Evolutionary conservation across 2,329 filamentous ascomycete genomes (phyloP).

Genomic region (Ophiostoma perfectum): DNA sequence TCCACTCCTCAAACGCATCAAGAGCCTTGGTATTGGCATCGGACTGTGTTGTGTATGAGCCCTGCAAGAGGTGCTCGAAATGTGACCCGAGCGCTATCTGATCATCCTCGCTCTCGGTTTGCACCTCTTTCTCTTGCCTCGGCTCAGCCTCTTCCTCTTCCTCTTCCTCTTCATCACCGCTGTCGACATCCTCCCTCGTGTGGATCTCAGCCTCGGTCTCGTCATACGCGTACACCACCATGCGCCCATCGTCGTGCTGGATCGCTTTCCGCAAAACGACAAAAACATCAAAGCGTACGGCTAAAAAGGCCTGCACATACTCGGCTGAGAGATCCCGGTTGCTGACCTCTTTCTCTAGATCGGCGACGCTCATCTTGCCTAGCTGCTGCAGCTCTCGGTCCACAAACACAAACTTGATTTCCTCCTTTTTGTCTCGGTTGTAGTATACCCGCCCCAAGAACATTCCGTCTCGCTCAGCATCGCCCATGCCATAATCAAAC

Average conservation of each 20-base stretch:
- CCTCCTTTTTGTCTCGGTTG: neutral
- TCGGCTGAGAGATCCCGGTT: neutral
- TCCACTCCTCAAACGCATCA: slow-evolving; percentile 8
- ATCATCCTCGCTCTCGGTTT: neutral
- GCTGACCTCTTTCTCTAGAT: neutral
- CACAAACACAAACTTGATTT: slow-evolving; percentile 8
- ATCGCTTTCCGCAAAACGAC: neutral
- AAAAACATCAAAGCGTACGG: neutral
- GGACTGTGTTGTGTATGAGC: slow-evolving; percentile 5
- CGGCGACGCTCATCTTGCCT: slow-evolving; percentile 2
- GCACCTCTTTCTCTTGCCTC: neutral
- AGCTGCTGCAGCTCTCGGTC: slow-evolving; percentile 5
- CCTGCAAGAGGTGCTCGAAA: neutral
- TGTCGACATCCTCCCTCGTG: neutral
- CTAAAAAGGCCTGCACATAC: neutral
- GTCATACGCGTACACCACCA: neutral
- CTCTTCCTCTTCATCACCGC: neutral
- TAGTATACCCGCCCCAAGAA: slow-evolving; percentile 2
- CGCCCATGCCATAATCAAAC: neutral
- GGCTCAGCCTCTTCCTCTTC: neutral
- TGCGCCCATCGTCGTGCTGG: neutral
- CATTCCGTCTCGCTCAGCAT: slow-evolving; percentile 2
- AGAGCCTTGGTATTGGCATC: slow-evolving; percentile 4
- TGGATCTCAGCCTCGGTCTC: neutral
- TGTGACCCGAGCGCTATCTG: neutral